Evolutionary conservation across 805 yeast genomes (phyloP).

Genomic region (Lipomyces starkeyi): DNA sequence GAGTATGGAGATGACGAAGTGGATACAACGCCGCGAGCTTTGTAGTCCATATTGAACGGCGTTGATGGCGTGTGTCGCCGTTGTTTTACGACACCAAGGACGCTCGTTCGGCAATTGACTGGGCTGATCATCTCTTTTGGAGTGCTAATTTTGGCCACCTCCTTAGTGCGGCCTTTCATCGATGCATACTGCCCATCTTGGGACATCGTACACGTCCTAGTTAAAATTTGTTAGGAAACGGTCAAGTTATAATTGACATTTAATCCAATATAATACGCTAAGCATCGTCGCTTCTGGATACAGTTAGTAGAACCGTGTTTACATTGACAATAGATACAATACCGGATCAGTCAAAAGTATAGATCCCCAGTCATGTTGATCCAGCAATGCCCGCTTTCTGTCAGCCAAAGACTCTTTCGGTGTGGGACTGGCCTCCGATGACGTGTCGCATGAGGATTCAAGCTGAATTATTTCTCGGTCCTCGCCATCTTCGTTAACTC

Average conservation of each 20-base stretch:
- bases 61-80: not conserved
- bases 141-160: not conserved
- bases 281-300: conserved; percentile 1
- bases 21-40: not conserved
- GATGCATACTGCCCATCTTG: not conserved
- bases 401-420: conserved; percentile 3
- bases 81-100: not conserved
- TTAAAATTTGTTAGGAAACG: not conserved
- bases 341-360: conserved; percentile 9
- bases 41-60: conserved; percentile 3
- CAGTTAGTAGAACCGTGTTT: not conserved
- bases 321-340: not conserved
- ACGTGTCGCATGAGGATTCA: not conserved
- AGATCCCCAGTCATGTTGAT: conserved; percentile 20
- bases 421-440: not conserved
- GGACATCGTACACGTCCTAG: not conserved
- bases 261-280: conserved; percentile 4
- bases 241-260: not conserved
- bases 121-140: not conserved
- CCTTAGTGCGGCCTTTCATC: not conserved
- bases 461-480: not conserved
- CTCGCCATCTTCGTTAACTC: not conserved
- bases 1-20: conserved; percentile 6
- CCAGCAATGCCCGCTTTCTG: conserved; percentile 15
- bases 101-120: not conserved